phyloP scores from a whole-genome alignment of 2,329 filamentous ascomycete genomes.

The Cladophialophora bantiana region DNA sequence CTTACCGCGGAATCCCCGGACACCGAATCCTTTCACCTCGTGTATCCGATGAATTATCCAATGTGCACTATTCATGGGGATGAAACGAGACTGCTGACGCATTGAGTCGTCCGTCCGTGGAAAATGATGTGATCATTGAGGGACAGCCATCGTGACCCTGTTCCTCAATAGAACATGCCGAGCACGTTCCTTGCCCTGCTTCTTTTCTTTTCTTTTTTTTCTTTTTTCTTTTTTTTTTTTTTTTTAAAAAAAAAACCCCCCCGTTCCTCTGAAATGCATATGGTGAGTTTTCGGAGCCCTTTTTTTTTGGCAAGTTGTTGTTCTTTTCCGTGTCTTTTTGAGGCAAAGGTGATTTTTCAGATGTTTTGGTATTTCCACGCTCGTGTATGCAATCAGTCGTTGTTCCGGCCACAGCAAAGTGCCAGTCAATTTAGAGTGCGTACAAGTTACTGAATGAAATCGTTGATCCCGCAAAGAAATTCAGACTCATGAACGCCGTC shows the following conservation, averaged over 20 bases:
- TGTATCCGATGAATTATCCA: too few species aligned
- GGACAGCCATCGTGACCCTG: not conserved
- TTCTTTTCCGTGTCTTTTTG: not conserved
- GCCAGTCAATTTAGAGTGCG: not conserved
- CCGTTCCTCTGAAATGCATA: too few species aligned
- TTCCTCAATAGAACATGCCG: not conserved
- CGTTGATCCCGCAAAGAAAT: not conserved
- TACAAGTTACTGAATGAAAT: not conserved
- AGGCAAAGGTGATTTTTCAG: not conserved
- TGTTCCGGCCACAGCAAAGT: not conserved
- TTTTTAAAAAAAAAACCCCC: too few species aligned
- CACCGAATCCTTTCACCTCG: conserved; percentile 6
- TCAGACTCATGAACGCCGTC: not conserved
- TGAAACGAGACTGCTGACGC: not conserved
- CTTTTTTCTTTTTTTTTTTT: not conserved
- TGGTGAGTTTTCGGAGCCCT: too few species aligned
- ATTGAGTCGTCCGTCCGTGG: not conserved
- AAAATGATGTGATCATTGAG: not conserved
- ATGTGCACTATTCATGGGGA: not conserved
- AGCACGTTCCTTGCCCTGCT: not conserved
- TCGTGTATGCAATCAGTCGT: not conserved
- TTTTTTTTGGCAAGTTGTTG: not conserved
- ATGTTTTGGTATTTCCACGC: not conserved
- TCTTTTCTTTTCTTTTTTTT: not conserved
- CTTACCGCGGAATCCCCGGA: conserved; percentile 7